Evolutionary conservation across 148 eudicot genomes (phyloP), one percentile per base, ranked within the genome.

Genomic region (Rhododendron griersonianum): DNA sequence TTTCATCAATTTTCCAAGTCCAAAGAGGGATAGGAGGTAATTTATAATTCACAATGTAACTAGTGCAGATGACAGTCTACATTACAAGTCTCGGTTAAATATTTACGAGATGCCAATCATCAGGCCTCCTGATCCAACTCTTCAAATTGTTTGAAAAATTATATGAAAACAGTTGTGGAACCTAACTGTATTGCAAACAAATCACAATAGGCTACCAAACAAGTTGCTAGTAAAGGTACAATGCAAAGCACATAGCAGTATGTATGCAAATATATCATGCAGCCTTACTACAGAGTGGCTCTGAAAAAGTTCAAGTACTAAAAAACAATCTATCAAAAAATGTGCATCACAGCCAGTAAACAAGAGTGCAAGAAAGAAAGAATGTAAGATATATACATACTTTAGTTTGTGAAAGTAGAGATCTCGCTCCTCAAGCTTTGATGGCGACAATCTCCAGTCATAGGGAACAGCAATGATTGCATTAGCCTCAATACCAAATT

Each of bases 371-470:
- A 3, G 37, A 87, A 73, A 83, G 25, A 65, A 41, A 83, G 21
- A 65, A 41, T 61, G 73, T 28, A 88, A 83, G 82, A 71, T 21
- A 57, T 50, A 84, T 85, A 90, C 94, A 82, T 71, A 96, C 99
- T 95, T 96, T 87, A 96, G 90, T 87, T 92, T 96, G 91, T 95
- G 98, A 90, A 96, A 96, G 90, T 96, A 96, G 86, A 96, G 98
- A 78, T 96, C 99, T 37, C 98, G 91, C 92, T 95, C 99, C 93
- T 96, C 99, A 65, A 96, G 99, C 91, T 94, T 96, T 47, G 98
- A 91, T 78, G 99, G 99, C 77, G 98, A 87, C 86, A 96, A 86
- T 91, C 99, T 95, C 99, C 99, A 96, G 91, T 96, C 99, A 89
- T 93, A 96, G 78, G 99, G 99, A 89, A 89, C 99, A 51, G 99